Conservation (phyloP, 2,329 filamentous ascomycete genomes). For the Lojkania enalia region DNA sequence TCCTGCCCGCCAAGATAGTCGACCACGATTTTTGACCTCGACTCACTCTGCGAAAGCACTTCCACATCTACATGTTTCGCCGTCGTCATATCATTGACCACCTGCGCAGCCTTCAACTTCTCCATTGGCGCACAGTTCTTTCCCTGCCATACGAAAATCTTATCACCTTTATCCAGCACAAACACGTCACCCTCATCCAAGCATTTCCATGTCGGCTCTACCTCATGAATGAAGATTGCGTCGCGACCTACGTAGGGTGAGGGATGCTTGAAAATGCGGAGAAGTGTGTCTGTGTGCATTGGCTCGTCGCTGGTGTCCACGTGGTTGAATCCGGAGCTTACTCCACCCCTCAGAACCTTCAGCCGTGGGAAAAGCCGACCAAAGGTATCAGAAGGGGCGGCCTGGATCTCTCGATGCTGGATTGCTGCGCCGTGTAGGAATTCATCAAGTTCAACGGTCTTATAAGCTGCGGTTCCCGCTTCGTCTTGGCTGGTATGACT, state of each 20-base stretch:
- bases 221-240: conserved; percentile 64
- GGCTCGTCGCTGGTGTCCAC: conserved; percentile 55
- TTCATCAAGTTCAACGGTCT: conserved; percentile 71
- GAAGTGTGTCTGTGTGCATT: conserved; percentile 55
- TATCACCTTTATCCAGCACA: conserved; percentile 63
- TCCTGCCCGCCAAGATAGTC: conserved; percentile 46
- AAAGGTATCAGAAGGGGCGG: conserved; percentile 62
- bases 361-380: conserved; percentile 63
- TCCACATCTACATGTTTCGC: conserved; percentile 68
- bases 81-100: conserved; percentile 66
- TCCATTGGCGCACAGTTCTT: conserved; percentile 68
- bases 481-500: conserved; percentile 68
- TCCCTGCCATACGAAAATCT: conserved; percentile 73
- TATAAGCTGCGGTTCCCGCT: conserved; percentile 70
- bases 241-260: conserved; percentile 49
- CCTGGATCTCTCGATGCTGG: conserved; percentile 68
- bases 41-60: conserved; percentile 65
- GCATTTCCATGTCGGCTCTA: conserved; percentile 63
- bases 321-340: conserved; percentile 65
- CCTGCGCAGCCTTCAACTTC: conserved; percentile 68
- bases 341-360: conserved; percentile 63
- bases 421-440: conserved; percentile 64
- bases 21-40: conserved; percentile 58
- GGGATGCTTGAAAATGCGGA: conserved; percentile 66
- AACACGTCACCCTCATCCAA: conserved; percentile 70